phyloP scores from a whole-genome alignment of 108 stramenopile species.

The Conticribra weissflogii region DNA sequence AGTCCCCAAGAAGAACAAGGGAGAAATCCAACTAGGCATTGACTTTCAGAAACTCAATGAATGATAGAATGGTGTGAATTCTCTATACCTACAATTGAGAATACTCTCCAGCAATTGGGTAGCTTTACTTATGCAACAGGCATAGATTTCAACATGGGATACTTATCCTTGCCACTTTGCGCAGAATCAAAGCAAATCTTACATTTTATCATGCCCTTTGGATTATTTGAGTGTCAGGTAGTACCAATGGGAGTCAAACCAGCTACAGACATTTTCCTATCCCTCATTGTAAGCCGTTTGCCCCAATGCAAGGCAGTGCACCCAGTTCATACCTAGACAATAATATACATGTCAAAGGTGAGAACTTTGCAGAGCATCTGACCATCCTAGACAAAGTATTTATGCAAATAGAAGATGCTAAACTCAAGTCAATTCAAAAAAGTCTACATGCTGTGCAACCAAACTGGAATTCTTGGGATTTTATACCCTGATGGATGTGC shows the following conservation, averaged over 20 bases:
- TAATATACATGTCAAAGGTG: too few species aligned
- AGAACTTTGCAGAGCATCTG: too few species aligned
- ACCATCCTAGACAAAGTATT: not conserved
- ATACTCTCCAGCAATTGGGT: too few species aligned
- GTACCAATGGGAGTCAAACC: too few species aligned
- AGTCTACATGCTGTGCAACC: not conserved
- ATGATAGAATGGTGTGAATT: not conserved
- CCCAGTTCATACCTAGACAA: slow-evolving; percentile 7
- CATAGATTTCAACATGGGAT: too few species aligned
- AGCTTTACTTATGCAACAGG: too few species aligned
- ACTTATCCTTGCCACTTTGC: too few species aligned
- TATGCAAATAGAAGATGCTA: not conserved
- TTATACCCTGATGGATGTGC: too few species aligned
- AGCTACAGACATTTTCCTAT: slow-evolving; percentile 15
- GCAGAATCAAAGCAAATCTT: not conserved
- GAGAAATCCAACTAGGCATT: slow-evolving; percentile 7
- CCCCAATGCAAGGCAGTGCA: not conserved
- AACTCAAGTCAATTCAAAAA: too few species aligned
- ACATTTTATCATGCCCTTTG: slow-evolving; percentile 5
- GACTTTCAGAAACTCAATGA: slow-evolving; percentile 17
- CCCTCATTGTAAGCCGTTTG: slow-evolving; percentile 5
- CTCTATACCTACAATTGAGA: not conserved
- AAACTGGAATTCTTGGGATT: too few species aligned
- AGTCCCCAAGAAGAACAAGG: too few species aligned
- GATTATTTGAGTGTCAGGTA: too few species aligned